phyloP scores from a whole-genome alignment of 2,329 filamentous ascomycete genomes.

The Diaporthe citriasiana region DNA sequence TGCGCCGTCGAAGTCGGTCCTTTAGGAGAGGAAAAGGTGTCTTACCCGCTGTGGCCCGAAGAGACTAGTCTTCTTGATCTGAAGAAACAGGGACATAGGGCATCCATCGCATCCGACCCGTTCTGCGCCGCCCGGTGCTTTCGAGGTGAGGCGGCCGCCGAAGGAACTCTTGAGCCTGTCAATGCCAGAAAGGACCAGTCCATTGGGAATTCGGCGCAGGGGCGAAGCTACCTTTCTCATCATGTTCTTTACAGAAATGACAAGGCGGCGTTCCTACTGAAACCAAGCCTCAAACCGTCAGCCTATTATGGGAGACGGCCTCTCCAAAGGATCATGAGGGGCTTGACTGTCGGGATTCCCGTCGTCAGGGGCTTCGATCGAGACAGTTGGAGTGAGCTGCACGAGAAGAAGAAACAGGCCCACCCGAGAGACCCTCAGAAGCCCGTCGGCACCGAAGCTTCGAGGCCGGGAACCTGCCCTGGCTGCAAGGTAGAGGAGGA shows the following conservation, averaged over 20 bases:
- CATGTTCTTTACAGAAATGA: conserved; percentile 90
- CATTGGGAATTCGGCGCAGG: conserved; percentile 38
- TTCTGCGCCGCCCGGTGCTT: conserved; percentile 74
- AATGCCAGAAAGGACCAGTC: conserved; percentile 51
- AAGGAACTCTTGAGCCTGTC: conserved; percentile 63
- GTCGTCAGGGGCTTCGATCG: conserved; percentile 93
- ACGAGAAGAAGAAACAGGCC: conserved; percentile 62
- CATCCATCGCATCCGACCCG: conserved; percentile 65
- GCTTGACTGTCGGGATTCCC: conserved; percentile 83
- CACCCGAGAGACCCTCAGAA: conserved; percentile 44
- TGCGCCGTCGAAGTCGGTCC: conserved; percentile 93
- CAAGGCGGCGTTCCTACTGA: conserved; percentile 84
- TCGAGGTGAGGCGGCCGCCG: conserved; percentile 69
- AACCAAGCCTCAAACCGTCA: conserved; percentile 87
- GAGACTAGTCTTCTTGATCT: conserved; percentile 51
- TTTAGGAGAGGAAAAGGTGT: conserved; percentile 90
- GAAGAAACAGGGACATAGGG: conserved; percentile 42
- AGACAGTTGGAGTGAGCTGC: conserved; percentile 79
- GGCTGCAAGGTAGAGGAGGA: conserved; percentile 76
- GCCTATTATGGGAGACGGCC: conserved; percentile 87
- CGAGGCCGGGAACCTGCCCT: conserved; percentile 41
- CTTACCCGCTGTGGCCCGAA: conserved; percentile 85
- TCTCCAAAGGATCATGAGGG: conserved; percentile 86
- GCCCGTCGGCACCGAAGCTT: conserved; percentile 35
- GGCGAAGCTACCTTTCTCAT: conserved; percentile 76